These are phyloP conservation scores for Suaeda aralocaspica DNA, from an alignment of 148 eudicot genomes.

Conservation along the genomic window DNA sequence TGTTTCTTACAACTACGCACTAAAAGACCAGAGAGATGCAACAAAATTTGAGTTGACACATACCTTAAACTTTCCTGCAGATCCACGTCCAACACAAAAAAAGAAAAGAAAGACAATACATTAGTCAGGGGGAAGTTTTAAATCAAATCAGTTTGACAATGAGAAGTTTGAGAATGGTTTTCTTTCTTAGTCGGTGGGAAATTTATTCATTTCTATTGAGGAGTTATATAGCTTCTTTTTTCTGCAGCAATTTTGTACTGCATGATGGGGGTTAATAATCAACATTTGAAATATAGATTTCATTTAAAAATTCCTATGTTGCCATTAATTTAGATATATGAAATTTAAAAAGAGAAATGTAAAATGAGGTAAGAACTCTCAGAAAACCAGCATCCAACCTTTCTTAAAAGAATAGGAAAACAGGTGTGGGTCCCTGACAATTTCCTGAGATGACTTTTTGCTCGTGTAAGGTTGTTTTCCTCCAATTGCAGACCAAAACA, in stretches of 20 bases:
- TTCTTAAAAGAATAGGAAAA: conserved; percentile 58
- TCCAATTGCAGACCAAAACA: conserved; percentile 92
- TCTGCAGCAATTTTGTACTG: too few species aligned
- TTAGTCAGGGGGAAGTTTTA: not conserved
- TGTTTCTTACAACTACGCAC: not conserved
- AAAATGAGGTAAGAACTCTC: not conserved
- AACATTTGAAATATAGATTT: too few species aligned
- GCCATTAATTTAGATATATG: too few species aligned
- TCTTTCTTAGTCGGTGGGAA: not conserved
- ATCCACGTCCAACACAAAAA: conserved; percentile 29
- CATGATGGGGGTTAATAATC: too few species aligned
- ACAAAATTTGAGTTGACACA: conserved; percentile 11
- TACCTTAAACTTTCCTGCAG: conserved; percentile 92
- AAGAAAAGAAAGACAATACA: conserved; percentile 8
- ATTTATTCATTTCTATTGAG: too few species aligned
- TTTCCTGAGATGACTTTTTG: conserved; percentile 66
- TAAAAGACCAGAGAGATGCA: not conserved
- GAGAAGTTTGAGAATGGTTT: not conserved
- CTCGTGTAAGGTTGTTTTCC: conserved; percentile 83
- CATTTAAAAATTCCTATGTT: too few species aligned
- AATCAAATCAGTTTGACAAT: not conserved
- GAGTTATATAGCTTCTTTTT: too few species aligned
- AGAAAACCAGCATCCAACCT: conserved; percentile 42
- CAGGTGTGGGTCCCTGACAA: conserved; percentile 85
- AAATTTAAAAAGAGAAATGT: too few species aligned